Evolutionary conservation across 305 asterid species (phyloP).

Genomic region (Fraxinus ornus): DNA sequence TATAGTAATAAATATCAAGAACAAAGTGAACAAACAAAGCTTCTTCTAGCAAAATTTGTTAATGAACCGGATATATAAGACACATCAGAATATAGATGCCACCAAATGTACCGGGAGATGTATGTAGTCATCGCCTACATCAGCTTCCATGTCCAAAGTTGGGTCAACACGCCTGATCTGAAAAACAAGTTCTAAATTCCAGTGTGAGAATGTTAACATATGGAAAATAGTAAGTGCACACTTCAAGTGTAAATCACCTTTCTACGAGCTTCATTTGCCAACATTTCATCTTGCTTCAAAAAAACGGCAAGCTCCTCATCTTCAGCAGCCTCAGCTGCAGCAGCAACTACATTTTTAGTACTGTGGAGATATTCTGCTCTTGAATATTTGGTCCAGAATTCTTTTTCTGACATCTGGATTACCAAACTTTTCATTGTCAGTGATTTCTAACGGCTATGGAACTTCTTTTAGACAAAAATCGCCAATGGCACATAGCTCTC

Average conservation of each 20-base stretch:
- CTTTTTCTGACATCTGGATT: conserved; percentile 74
- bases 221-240: neutral
- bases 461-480: conserved; percentile 13
- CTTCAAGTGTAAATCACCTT: conserved; percentile 54
- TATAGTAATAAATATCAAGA: conserved; percentile 1
- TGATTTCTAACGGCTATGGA: neutral
- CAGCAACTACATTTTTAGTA: conserved; percentile 86
- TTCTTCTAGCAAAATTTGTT: conserved; percentile 13
- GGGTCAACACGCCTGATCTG: conserved; percentile 98
- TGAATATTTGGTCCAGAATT: conserved; percentile 90
- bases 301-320: conserved; percentile 99
- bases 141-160: conserved; percentile 93
- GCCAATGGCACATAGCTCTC: conserved; percentile 16
- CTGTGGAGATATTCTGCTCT: conserved; percentile 87
- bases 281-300: conserved; percentile 86
- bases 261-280: conserved; percentile 86
- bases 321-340: conserved; percentile 99
- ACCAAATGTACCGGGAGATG: conserved; percentile 75
- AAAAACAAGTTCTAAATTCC: conserved; percentile 23
- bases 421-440: conserved; percentile 19
- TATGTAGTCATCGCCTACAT: conserved; percentile 87
- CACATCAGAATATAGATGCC: conserved; percentile 21
- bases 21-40: conserved; percentile 22
- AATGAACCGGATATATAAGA: conserved; percentile 24
- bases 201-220: conserved; percentile 15